Base-by-base conservation (phyloP, 345 rosid species). In the Rhizophora apiculata region DNA sequence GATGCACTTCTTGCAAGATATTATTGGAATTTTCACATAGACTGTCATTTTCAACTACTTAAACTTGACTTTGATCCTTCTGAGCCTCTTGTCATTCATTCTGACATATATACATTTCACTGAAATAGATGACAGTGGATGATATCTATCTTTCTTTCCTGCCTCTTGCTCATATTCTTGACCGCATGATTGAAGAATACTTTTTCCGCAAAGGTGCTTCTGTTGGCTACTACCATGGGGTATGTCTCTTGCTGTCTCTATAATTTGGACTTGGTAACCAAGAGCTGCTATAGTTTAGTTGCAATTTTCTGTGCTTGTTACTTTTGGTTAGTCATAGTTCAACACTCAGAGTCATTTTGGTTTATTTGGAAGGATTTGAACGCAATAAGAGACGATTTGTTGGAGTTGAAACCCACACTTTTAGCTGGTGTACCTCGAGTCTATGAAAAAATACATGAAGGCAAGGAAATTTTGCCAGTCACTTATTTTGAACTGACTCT, bases 381-480 rank as follows among this genome's bases (percentile, higher is more conserved):
- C 78, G 93, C 82, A 72, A 71, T 95, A 77, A 86, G 89, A 36
- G 99, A 91, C 36, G 97, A 91, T 54, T 60, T 95, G 77, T 82
- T 85, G 83, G 97, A 89, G 77, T 58, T 95, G 85, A 89, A 82
- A 82, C 99, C 97, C 3, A 91, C 97, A 15, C 83, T 89, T 81
- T 77, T 95, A 20, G 97, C 95, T 7, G 99, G 97, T 21, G 99
- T 95, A 46, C 99, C 99, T 60, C 83, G 96, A 72, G 99, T 95
- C 18, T 91, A 84, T 16, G 99, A 95, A 70, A 91, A 82, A 80
- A 91, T 95, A 73, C 81, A 90, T 22, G 96, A 91, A 84, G 89
- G 99, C 76, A 86, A 49, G 78, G 67, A 53, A 66, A 65, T 53
- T 26, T 65, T 32, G 3, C 18, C 6, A 75, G 67, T 59, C 48